Evolutionary conservation across 2,329 filamentous ascomycete genomes (phyloP), one percentile per base, ranked within the genome.

Genomic region (Penicillium sp.): DNA sequence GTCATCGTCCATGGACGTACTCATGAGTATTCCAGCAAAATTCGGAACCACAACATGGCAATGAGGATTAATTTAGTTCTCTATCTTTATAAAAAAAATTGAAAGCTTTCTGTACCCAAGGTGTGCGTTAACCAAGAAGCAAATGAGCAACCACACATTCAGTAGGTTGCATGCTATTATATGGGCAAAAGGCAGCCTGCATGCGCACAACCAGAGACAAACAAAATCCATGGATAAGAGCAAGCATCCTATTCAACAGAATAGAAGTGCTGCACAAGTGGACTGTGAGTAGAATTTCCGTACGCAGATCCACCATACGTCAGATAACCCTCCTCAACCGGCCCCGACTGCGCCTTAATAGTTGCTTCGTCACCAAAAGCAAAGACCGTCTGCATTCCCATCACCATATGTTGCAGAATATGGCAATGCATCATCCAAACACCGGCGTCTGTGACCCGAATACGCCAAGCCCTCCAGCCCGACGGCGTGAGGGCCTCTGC

Each of bases 401-500:
- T 77, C 1, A 76, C 63, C 75, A 79, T 79, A 61, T 81, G 79
- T 56, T 77, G 73, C 49, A 80, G 55, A 14, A 76, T 75, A 63
- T 81, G 79, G 54, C 79, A 81, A 63, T 81, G 79, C 40, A 80
- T 63, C 77, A 81, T 77, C 77, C 77, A 81, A 5, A 77, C 77
- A 0, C 29, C 21, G 29, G 44, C 27, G 21, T 38, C 40, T 11
- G 29, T 18, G 13, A 43, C 42, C 5, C 22, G 42, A 8, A 43
- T 4, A 5, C 85, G 74, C 85, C 84, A 87, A 0, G 78, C 84
- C 18, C 85, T 73, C 85, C 85, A 88, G 0, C 85, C 83, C 0
- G 77, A 73, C 2, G 75, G 76, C 5, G 73, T 65, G 4, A 77
- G 70, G 0, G 77, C 66, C 2, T 58, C 59, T 0, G 76, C 78